phyloP scores from a whole-genome alignment of 371 early-diverging fungal genomes.

The Actinomortierella ambigua region DNA sequence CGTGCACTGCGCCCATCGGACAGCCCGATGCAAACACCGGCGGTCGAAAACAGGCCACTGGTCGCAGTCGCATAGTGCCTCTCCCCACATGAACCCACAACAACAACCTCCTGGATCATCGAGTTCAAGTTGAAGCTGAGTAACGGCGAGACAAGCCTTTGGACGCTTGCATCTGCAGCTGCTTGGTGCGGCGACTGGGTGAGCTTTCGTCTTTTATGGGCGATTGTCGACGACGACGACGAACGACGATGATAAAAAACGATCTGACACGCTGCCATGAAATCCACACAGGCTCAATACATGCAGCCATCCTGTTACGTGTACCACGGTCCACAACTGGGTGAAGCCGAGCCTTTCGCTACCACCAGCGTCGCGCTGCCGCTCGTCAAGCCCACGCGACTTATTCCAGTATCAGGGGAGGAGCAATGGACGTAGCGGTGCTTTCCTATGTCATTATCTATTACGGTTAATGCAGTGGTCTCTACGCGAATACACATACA shows the following conservation, averaged over 20 bases:
- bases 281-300: conserved; percentile 42
- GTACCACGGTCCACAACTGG: conserved; percentile 42
- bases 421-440: too few species aligned
- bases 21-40: conserved; percentile 36
- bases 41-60: conserved; percentile 28
- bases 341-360: conserved; percentile 19
- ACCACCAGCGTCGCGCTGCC: conserved; percentile 8
- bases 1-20: conserved; percentile 31
- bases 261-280: too few species aligned
- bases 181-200: conserved; percentile 2
- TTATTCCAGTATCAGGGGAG: conserved; percentile 24
- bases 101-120: conserved; percentile 34
- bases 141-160: conserved; percentile 20
- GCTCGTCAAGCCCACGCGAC: conserved; percentile 37
- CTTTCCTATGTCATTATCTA: too few species aligned
- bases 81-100: conserved; percentile 48
- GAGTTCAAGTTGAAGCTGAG: conserved; percentile 40
- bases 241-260: too few species aligned
- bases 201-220: conserved; percentile 4
- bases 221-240: not conserved
- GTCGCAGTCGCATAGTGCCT: conserved; percentile 38
- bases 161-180: conserved; percentile 12
- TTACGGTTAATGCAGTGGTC: too few species aligned
- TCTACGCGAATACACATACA: too few species aligned
- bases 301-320: conserved; percentile 26